Percentiles rank a stretch among this genome's conserved stretches.
Evolutionary conservation across 2,329 filamentous ascomycete genomes (phyloP).

Genomic region (Ascochyta clinopodiicola): DNA sequence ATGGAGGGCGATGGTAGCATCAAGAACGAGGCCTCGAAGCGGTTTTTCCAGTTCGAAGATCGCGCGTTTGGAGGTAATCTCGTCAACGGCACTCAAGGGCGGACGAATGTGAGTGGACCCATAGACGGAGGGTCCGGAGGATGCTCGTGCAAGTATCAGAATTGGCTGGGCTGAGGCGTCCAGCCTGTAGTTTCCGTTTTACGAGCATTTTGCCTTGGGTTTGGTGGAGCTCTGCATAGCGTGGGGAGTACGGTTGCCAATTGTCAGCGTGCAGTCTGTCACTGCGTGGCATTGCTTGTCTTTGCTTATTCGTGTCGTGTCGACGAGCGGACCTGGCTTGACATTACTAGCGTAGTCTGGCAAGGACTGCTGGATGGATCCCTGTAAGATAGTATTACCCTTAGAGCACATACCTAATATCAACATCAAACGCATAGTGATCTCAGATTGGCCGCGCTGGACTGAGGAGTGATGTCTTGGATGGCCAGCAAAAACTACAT

Average conservation of each 20-base stretch:
- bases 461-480: background rate
- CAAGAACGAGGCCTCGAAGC: conserved; percentile 43
- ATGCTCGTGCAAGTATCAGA: conserved; percentile 66
- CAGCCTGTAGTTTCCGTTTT: conserved; percentile 13
- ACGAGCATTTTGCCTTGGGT: conserved; percentile 15
- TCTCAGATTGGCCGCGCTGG: background rate
- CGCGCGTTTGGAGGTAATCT: conserved; percentile 58
- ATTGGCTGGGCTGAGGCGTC: conserved; percentile 50
- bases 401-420: conserved; percentile 26
- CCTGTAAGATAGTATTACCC: conserved; percentile 15
- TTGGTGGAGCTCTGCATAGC: conserved; percentile 29
- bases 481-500: background rate
- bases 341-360: conserved; percentile 6
- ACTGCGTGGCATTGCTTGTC: conserved; percentile 17
- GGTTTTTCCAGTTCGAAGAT: conserved; percentile 60
- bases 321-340: conserved; percentile 4
- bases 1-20: conserved; percentile 58
- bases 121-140: conserved; percentile 67
- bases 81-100: conserved; percentile 58
- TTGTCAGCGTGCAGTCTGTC: conserved; percentile 11
- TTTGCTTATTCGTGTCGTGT: conserved; percentile 11
- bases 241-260: conserved; percentile 18
- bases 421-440: background rate
- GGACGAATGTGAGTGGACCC: conserved; percentile 50
- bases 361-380: conserved; percentile 24